Evolutionary conservation across 495 filamentous ascomycete species (phyloP).

Genomic region (Aspergillus asperescens): DNA sequence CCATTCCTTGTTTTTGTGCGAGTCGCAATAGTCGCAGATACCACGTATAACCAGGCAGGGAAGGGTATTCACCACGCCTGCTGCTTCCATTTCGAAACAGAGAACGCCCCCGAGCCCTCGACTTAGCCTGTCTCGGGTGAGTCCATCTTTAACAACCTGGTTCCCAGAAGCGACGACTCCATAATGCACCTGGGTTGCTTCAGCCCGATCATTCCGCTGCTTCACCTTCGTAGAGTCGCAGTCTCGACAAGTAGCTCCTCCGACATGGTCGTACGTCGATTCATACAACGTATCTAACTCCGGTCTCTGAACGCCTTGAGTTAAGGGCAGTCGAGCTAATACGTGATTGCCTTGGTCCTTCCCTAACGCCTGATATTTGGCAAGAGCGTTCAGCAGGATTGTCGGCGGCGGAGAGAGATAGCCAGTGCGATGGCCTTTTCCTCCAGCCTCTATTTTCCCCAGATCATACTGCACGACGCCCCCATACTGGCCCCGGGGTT

Average conservation of each 20-base stretch:
- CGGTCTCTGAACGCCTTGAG: background rate
- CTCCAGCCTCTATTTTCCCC: constrained; percentile 28
- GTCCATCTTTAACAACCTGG: constrained; percentile 14
- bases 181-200: constrained; percentile 13
- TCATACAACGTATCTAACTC: background rate
- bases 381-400: constrained; percentile 24
- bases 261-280: constrained; percentile 11
- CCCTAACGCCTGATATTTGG: background rate
- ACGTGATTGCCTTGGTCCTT: background rate
- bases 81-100: constrained; percentile 5
- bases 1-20: constrained; percentile 18
- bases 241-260: constrained; percentile 13
- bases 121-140: background rate
- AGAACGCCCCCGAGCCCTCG: background rate
- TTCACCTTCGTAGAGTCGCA: constrained; percentile 8
- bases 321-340: background rate
- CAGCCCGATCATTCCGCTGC: constrained; percentile 1
- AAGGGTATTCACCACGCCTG: constrained; percentile 3
- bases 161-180: constrained; percentile 19
- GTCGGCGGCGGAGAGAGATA: constrained; percentile 30
- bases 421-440: constrained; percentile 29
- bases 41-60: constrained; percentile 23
- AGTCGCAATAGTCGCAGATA: constrained; percentile 26
- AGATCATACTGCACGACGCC: constrained; percentile 32
- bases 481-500: constrained; percentile 13